Percentiles rank a stretch among this genome's conserved stretches.
These are phyloP conservation scores for Nymphaea colorata DNA, from an alignment of 164 flowering plant species.

Conservation along the genomic window DNA sequence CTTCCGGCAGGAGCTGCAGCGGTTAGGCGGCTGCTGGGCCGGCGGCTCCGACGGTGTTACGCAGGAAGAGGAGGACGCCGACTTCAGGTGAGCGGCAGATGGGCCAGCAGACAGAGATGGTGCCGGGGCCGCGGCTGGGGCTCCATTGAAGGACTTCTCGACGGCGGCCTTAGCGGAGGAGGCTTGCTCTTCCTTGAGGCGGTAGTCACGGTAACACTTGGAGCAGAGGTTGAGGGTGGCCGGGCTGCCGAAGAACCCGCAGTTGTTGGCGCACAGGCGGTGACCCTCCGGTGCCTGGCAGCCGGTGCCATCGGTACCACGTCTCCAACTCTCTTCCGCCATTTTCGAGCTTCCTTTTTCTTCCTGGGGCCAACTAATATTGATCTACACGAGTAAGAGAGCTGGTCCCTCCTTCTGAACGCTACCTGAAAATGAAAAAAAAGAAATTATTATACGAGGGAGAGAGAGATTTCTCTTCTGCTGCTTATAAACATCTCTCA, in stretches of 20 bases:
- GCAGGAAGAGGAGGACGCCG: background rate
- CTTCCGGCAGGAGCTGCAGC: conserved; percentile 42
- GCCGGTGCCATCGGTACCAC: conserved; percentile 17
- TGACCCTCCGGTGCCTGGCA: conserved; percentile 50
- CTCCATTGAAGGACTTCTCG: conserved; percentile 24
- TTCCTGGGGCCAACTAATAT: background rate
- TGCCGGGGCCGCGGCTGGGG: background rate
- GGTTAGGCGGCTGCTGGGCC: conserved; percentile 18
- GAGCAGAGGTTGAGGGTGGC: conserved; percentile 59
- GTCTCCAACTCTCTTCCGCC: conserved; percentile 43
- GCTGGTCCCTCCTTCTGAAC: background rate
- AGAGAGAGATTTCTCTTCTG: too few relatives aligned
- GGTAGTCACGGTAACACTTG: conserved; percentile 52
- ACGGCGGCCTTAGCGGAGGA: conserved; percentile 34
- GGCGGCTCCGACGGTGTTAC: background rate
- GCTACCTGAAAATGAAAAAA: background rate
- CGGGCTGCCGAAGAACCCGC: conserved; percentile 67
- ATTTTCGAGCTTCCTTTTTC: conserved; percentile 10
- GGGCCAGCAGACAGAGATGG: conserved; percentile 10
- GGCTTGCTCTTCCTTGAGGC: conserved; percentile 41
- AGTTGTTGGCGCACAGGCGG: conserved; percentile 64
- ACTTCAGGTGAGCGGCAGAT: background rate
- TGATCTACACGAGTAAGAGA: background rate
- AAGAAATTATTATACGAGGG: background rate
- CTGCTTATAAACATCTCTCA: too few relatives aligned